Evolutionary conservation across 2,329 filamentous ascomycete genomes (phyloP).

Genomic region (Diaporthe ilicicola): DNA sequence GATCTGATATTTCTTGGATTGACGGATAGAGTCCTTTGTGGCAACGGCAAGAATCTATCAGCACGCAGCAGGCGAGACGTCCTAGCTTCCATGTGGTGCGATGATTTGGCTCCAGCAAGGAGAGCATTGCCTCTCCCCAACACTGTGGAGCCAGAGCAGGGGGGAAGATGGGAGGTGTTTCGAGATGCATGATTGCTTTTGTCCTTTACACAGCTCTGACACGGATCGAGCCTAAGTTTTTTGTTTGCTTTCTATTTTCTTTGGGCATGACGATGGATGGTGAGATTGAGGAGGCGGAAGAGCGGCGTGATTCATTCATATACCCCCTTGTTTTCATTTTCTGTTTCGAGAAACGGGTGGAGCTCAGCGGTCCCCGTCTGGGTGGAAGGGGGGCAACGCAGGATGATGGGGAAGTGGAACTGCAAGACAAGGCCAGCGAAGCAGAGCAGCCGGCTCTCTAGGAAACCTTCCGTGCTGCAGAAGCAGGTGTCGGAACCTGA

Average conservation of each 20-base stretch:
- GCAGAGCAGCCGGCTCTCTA: conserved; percentile 12
- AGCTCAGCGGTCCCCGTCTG: neutral
- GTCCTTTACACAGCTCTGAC: neutral
- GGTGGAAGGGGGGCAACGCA: neutral
- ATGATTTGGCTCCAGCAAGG: neutral
- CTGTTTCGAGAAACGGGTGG: conserved; percentile 5
- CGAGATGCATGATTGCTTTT: conserved; percentile 10
- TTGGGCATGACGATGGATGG: conserved; percentile 3
- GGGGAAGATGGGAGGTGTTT: neutral
- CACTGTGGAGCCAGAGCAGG: neutral
- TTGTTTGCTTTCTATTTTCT: neutral
- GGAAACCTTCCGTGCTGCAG: neutral
- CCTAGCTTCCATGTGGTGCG: neutral
- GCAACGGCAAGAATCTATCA: neutral
- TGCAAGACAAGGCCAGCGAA: conserved; percentile 1
- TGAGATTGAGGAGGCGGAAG: conserved; percentile 15
- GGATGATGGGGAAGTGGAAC: conserved; percentile 17
- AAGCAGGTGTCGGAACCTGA: conserved; percentile 11
- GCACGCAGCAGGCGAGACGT: neutral
- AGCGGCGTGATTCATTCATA: conserved; percentile 22
- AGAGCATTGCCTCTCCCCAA: neutral
- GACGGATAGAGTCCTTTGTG: neutral
- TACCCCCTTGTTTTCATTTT: conserved; percentile 24
- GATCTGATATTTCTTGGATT: conserved; percentile 19
- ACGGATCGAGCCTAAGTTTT: neutral